Conservation (phyloP, 139 green algal genomes). For the Tetradesmus obliquus region DNA sequence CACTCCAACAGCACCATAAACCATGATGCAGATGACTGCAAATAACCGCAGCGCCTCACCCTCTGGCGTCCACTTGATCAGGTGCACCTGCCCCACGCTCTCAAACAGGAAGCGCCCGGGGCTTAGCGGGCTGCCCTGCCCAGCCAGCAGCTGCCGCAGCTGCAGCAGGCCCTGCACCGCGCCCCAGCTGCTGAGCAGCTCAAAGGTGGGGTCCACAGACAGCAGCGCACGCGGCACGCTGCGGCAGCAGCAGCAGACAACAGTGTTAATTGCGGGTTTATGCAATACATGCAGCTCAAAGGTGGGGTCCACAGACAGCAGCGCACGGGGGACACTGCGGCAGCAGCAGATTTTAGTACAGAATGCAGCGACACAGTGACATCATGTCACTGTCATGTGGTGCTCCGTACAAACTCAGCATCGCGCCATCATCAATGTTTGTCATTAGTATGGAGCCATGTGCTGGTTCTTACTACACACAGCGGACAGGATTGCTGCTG, state of each 20-base stretch:
- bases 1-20: neutral
- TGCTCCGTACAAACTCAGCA: too few relatives aligned
- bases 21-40: neutral
- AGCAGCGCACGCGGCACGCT: constrained; percentile 70
- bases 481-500: too few relatives aligned
- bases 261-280: too few relatives aligned
- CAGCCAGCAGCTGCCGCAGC: constrained; percentile 55
- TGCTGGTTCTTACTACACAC: too few relatives aligned
- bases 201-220: constrained; percentile 70
- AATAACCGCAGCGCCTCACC: neutral
- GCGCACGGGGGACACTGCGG: neutral
- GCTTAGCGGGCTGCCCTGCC: constrained; percentile 51
- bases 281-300: too few relatives aligned
- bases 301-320: neutral
- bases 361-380: too few relatives aligned
- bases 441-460: too few relatives aligned
- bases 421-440: too few relatives aligned
- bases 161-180: constrained; percentile 57
- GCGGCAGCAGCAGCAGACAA: too few relatives aligned
- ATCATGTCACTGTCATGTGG: too few relatives aligned
- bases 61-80: constrained; percentile 56
- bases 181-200: constrained; percentile 13
- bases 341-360: too few relatives aligned
- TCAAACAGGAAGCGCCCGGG: constrained; percentile 68
- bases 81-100: constrained; percentile 61